Evolutionary conservation across 2,329 filamentous ascomycete species (phyloP), one percentile per base, ranked within the genome.

Genomic region (Cladobotryum protrusum): DNA sequence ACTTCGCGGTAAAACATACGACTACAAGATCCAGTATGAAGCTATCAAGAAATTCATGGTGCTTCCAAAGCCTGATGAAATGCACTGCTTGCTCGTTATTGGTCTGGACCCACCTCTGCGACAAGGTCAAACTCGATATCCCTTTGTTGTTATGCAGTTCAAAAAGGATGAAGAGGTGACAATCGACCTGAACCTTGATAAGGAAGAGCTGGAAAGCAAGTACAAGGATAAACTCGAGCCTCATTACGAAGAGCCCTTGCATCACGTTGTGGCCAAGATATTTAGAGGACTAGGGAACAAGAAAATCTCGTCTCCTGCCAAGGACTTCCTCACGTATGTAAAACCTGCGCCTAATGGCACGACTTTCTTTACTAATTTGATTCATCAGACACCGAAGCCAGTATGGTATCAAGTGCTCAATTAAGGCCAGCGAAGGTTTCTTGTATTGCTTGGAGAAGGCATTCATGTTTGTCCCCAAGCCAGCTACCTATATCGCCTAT

Each of bases 11-110:
- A 99, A 99, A 74, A 99, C 93, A 19, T 99, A 99, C 76, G 95
- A 99, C 74, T 99, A 99, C 82, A 99, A 99, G 80, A 97, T 99
- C 58, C 90, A 96, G 68, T 99, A 96, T 71, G 89, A 96, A 51
- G 83, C 86, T 45, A 90, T 97, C 72, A 99, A 99, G 77, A 97
- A 97, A 69, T 97, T 97, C 67, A 96, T 99, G 84, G 81, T 97
- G 29, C 82, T 99, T 5, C 93, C 93, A 43, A 99, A 99, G 73
- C 93, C 93, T n/a, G 93, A 99, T 67, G 93, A 99, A 59, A 82
- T 93, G 60, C 93, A 99, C 67, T 91, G 87, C 58, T 86, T 99
- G 74, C 89, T 99, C 57, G 92, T 89, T 56, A 86, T 99, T 57
- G 93, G 95, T 48, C 77, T 99, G 34, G 93, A 99, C 63, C 93